These are phyloP conservation scores for Scorias spongiosa DNA, from an alignment of 2,329 filamentous ascomycete genomes.

Conservation along the genomic window DNA sequence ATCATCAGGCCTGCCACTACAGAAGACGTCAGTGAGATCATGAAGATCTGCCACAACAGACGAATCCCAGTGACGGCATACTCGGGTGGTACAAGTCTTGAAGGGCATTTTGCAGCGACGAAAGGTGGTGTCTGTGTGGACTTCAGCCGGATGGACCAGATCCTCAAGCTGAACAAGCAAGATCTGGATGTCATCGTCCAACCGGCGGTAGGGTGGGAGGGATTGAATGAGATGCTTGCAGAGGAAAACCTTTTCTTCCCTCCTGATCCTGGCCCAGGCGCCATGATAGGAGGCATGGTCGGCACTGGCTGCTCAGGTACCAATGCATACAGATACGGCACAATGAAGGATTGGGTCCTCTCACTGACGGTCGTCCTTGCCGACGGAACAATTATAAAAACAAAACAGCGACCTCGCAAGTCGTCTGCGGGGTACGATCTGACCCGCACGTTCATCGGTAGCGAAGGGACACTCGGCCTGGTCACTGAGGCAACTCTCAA, in stretches of 20 bases:
- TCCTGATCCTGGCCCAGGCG: constrained; percentile 77
- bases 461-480: constrained; percentile 79
- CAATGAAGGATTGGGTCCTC: constrained; percentile 89
- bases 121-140: constrained; percentile 73
- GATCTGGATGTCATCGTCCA: constrained; percentile 43
- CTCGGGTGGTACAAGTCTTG: constrained; percentile 75
- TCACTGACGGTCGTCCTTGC: constrained; percentile 76
- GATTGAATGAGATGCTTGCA: constrained; percentile 63
- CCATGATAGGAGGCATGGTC: constrained; percentile 83
- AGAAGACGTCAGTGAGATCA: constrained; percentile 69
- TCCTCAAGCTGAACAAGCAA: constrained; percentile 61
- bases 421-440: constrained; percentile 85
- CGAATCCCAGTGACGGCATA: constrained; percentile 76
- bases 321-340: constrained; percentile 84
- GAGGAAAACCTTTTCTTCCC: constrained; percentile 72
- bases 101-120: constrained; percentile 78
- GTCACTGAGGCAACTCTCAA: constrained; percentile 86
- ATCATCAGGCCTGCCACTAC: constrained; percentile 65
- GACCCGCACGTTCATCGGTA: constrained; percentile 77
- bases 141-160: constrained; percentile 71
- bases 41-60: constrained; percentile 73
- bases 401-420: constrained; percentile 73
- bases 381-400: constrained; percentile 82
- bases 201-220: constrained; percentile 70
- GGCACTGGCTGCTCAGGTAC: constrained; percentile 66